Base-by-base conservation (phyloP, 768 basidiomycete species). In the Suillus ampliporus region DNA sequence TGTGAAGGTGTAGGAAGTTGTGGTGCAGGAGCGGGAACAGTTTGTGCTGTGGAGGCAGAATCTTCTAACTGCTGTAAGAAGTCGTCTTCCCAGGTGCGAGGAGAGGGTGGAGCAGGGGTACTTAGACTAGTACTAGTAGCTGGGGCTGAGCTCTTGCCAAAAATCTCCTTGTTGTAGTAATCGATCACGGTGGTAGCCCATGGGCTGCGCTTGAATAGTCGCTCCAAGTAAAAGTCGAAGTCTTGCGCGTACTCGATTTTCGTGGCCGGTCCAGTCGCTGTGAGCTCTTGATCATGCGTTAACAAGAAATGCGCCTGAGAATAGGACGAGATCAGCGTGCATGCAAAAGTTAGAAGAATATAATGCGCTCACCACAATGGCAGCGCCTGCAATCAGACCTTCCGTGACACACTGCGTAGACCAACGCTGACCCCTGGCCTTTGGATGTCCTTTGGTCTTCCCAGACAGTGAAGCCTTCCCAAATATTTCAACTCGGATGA, bases 191-290 rank as follows among this genome's bases (percentile, higher is more conserved):
- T 38, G 7, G 26, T 28, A 19, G 54, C 54, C 54, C 54, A 57
- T 23, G 35, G 28, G 54, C 35, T 56, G 54, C n/a, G 28, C 31
- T 61, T 61, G 21, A 31, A 23, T 19, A 53, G 60, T 26, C 50
- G 6, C 48, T 61, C 60, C 23, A 61, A 26, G n/a, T 61, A 53
- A 23, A 61, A 40, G 26, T 61, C 35, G 7, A 53, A 52, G 48
- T 61, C 48, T 28, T 61, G 38, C 3, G 40, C 28, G 11, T 61
- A 61, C 6, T 31, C 13, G 4, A 50, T 53, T 23, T 40, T 40
- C 4, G 40, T 50, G 37, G 50, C 37, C 3, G 40, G 19, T 35
- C 37, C 51, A 7, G 51, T 53, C 28, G 51, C 51, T 13, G 51
- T 28, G 35, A 53, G 51, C 13, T 53, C 51, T 8, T 23, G 51